Evolutionary conservation across 2,329 filamentous ascomycete genomes (phyloP).

Genomic region (Elsinoe australis): DNA sequence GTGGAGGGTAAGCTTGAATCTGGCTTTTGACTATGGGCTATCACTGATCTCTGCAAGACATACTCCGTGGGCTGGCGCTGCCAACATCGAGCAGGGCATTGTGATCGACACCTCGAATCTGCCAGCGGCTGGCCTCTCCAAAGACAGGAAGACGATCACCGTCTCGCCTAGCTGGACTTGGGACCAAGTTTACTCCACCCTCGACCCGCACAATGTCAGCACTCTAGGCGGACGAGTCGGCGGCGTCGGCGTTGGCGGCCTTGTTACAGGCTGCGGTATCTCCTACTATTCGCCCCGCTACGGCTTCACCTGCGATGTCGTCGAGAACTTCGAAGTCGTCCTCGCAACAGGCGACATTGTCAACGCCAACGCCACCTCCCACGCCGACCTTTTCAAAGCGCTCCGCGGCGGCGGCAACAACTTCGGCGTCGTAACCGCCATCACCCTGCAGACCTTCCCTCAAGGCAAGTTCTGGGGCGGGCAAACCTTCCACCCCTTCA

Average conservation of each 20-base stretch:
- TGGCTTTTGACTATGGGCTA: too few relatives aligned
- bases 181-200: constrained; percentile 13
- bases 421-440: constrained; percentile 42
- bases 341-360: constrained; percentile 31
- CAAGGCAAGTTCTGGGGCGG: constrained; percentile 25
- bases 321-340: constrained; percentile 24
- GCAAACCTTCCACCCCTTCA: constrained; percentile 21
- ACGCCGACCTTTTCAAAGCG: constrained; percentile 45
- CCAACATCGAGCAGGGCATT: constrained; percentile 16
- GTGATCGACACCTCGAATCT: constrained; percentile 15
- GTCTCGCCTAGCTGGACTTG: constrained; percentile 16
- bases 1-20: constrained; percentile 17
- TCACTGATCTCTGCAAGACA: constrained; percentile 1
- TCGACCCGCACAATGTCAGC: constrained; percentile 12
- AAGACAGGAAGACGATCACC: constrained; percentile 15
- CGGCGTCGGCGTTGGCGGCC: constrained; percentile 26
- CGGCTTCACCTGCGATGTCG: constrained; percentile 28
- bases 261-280: constrained; percentile 28
- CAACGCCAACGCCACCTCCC: constrained; percentile 36
- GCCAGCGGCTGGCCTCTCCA: constrained; percentile 11
- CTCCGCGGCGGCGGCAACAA: constrained; percentile 40
- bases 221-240: constrained; percentile 19
- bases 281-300: constrained; percentile 25
- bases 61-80: constrained; percentile 16
- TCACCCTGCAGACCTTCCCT: constrained; percentile 27